Conservation (phyloP, 2,329 filamentous ascomycete genomes). For the Grosmannia huntii region DNA sequence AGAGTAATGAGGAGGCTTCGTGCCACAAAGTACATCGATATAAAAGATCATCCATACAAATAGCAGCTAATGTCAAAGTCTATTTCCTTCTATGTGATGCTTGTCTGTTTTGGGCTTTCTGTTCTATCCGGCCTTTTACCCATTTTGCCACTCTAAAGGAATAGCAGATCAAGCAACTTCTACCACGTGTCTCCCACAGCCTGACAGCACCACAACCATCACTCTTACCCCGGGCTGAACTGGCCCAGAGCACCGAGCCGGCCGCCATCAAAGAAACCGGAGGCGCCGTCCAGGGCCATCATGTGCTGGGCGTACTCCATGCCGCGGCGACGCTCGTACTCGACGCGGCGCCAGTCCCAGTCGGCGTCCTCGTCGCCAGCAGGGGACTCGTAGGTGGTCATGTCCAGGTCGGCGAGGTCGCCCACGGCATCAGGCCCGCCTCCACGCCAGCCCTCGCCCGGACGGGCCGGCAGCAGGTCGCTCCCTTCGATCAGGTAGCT, state of each 20-base stretch:
- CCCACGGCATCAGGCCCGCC: constrained; percentile 24
- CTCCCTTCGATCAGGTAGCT: constrained; percentile 60
- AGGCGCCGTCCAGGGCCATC: constrained; percentile 40
- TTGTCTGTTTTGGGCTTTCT: background rate
- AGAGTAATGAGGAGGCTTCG: background rate
- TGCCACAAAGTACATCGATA: background rate
- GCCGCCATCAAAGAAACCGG: constrained; percentile 39
- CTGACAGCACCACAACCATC: too few relatives aligned
- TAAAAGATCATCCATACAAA: background rate
- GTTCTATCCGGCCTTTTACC: background rate
- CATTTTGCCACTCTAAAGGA: too few relatives aligned
- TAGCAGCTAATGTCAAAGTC: background rate
- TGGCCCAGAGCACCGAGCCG: constrained; percentile 36
- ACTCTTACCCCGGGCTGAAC: constrained; percentile 20
- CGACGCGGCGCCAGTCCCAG: constrained; percentile 48
- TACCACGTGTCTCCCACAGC: too few relatives aligned
- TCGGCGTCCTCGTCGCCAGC: constrained; percentile 22
- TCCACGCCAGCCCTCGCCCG: constrained; percentile 45
- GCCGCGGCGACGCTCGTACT: constrained; percentile 41
- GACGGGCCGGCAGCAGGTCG: constrained; percentile 60
- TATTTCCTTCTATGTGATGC: background rate
- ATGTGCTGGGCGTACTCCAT: constrained; percentile 43
- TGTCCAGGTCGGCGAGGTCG: constrained; percentile 25
- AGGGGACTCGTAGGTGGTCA: constrained; percentile 23
- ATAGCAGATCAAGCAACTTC: too few relatives aligned